Evolutionary conservation across 2,329 filamentous ascomycete species (phyloP).

Genomic region (Aulographum hederae): DNA sequence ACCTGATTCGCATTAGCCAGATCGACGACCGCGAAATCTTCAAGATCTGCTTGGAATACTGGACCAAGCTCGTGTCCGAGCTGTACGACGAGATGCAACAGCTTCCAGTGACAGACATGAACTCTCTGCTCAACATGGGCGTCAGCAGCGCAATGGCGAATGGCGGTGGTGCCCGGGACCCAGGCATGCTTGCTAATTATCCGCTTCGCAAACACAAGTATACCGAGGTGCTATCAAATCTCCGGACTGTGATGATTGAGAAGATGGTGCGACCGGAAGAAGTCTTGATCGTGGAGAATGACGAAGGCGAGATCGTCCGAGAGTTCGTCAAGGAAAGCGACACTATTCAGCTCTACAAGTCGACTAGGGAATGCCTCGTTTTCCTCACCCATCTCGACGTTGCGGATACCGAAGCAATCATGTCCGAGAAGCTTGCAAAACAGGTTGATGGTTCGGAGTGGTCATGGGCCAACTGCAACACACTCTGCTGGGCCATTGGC

Average conservation of each 20-base stretch:
- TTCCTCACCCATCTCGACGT: constrained; percentile 97
- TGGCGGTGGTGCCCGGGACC: constrained; percentile 73
- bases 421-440: constrained; percentile 93
- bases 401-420: constrained; percentile 92
- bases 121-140: constrained; percentile 69
- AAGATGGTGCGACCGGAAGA: constrained; percentile 99
- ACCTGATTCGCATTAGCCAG: constrained; percentile 93
- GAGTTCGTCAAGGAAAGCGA: constrained; percentile 99
- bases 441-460: constrained; percentile 93
- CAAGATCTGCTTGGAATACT: constrained; percentile 98
- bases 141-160: constrained; percentile 46
- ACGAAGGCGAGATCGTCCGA: constrained; percentile 95
- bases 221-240: constrained; percentile 77
- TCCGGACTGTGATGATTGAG: constrained; percentile 97
- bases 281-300: constrained; percentile 97
- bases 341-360: constrained; percentile 98
- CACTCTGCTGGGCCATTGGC: constrained; percentile 96
- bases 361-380: constrained; percentile 87
- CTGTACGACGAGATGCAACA: constrained; percentile 98
- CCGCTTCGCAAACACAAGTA: constrained; percentile 97
- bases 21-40: constrained; percentile 98
- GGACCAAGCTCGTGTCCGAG: constrained; percentile 95
- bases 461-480: constrained; percentile 99
- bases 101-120: constrained; percentile 80
- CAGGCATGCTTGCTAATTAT: constrained; percentile 69